Evolutionary conservation across 441 rosid species (phyloP).

Genomic region (Pelargonium cotyledonis): DNA sequence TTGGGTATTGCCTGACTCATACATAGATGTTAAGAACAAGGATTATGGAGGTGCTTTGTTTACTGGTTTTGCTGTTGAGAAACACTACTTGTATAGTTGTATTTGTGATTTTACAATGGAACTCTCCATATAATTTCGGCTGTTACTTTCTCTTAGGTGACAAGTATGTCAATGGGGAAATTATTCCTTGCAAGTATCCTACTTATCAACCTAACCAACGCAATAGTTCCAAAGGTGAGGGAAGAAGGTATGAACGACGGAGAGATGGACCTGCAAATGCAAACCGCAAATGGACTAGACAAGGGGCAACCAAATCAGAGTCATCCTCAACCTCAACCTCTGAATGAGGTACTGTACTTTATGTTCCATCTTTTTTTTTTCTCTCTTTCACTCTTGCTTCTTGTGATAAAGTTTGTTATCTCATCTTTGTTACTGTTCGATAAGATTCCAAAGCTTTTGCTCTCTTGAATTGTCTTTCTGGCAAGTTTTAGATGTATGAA

Average conservation of each 20-base stretch:
- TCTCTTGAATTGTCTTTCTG: too few species aligned
- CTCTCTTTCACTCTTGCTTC: too few species aligned
- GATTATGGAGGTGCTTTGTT: conserved; percentile 78
- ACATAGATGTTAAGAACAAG: conserved; percentile 91
- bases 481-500: too few species aligned
- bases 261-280: conserved; percentile 74
- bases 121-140: not conserved
- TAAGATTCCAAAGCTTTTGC: too few species aligned
- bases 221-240: conserved; percentile 49
- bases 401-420: too few species aligned
- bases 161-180: conserved; percentile 89
- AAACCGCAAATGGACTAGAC: conserved; percentile 49
- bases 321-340: conserved; percentile 24
- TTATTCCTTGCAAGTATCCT: conserved; percentile 82
- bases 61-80: not conserved
- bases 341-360: conserved; percentile 22
- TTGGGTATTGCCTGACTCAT: conserved; percentile 95
- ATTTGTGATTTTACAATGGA: too few species aligned
- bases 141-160: conserved; percentile 43
- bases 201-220: conserved; percentile 87
- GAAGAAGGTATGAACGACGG: conserved; percentile 67
- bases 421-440: too few species aligned
- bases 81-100: not conserved
- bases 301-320: conserved; percentile 44
- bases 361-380: too few species aligned